Conservation (phyloP, 352 stramenopile species). For the Globisporangium middletonii region DNA sequence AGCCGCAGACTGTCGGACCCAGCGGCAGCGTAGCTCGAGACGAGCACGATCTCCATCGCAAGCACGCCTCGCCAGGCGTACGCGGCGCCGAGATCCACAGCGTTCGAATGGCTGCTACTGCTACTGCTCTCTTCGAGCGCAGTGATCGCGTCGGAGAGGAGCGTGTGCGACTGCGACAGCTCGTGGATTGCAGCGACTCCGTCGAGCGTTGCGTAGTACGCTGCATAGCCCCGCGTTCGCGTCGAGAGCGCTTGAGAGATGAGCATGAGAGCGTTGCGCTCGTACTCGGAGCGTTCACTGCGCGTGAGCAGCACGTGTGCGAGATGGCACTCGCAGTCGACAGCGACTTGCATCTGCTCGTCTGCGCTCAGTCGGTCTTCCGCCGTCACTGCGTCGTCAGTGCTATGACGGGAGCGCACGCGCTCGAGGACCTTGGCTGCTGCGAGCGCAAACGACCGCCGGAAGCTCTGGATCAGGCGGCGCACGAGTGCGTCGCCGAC, state of each 20-base stretch:
- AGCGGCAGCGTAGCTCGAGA: constrained; percentile 25
- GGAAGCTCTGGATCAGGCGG: constrained; percentile 25
- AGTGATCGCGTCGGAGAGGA: constrained; percentile 17
- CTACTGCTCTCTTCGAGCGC: neutral
- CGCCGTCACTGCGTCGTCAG: neutral
- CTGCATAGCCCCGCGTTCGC: constrained; percentile 30
- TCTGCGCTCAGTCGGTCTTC: neutral
- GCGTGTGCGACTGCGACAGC: constrained; percentile 19
- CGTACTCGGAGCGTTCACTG: neutral
- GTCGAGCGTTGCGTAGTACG: constrained; percentile 26
- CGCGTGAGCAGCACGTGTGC: constrained; percentile 19
- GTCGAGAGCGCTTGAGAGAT: constrained; percentile 23
- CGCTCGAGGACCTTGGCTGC: constrained; percentile 19
- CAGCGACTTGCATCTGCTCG: constrained; percentile 1
- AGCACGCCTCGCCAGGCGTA: constrained; percentile 60
- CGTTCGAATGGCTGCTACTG: neutral
- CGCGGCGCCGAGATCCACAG: constrained; percentile 36
- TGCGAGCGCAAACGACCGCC: constrained; percentile 22
- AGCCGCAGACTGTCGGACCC: neutral
- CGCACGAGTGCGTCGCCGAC: constrained; percentile 19
- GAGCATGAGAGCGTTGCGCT: constrained; percentile 10
- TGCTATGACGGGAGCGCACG: constrained; percentile 10
- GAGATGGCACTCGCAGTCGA: constrained; percentile 17
- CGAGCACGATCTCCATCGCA: constrained; percentile 41
- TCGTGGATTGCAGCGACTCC: constrained; percentile 12